Conservation (phyloP, 148 eudicot genomes). For the Camellia japonica region DNA sequence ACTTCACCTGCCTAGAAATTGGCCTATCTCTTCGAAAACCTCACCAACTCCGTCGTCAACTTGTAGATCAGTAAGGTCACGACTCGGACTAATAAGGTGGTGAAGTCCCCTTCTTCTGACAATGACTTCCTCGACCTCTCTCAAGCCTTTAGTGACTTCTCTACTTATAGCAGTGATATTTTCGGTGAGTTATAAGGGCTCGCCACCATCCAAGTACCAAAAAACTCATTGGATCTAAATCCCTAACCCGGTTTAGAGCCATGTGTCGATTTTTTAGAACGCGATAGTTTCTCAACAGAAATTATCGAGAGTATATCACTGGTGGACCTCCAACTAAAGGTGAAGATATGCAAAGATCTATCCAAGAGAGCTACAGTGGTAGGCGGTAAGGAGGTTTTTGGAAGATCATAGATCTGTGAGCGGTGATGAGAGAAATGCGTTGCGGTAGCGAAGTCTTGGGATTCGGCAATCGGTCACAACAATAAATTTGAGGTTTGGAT, state of each 20-base stretch:
- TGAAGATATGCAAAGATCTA: conserved; percentile 43
- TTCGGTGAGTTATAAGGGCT: conserved; percentile 81
- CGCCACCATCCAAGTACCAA: conserved; percentile 31
- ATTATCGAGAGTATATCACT: conserved; percentile 78
- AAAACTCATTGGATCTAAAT: background rate
- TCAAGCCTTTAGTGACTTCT: conserved; percentile 59
- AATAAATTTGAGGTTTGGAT: no score
- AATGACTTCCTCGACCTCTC: conserved; percentile 52
- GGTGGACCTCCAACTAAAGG: conserved; percentile 81
- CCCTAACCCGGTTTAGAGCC: conserved; percentile 42
- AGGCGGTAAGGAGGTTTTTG: no score
- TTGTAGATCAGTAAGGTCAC: conserved; percentile 60
- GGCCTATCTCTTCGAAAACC: conserved; percentile 31
- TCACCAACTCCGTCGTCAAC: conserved; percentile 73
- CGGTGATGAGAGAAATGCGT: no score
- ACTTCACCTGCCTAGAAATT: background rate
- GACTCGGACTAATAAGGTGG: conserved; percentile 20
- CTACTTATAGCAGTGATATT: conserved; percentile 69
- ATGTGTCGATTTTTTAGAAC: conserved; percentile 53
- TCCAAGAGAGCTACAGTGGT: no score
- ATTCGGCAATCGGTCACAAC: no score
- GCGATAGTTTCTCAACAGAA: conserved; percentile 73
- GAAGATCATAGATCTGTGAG: no score
- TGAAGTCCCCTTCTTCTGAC: conserved; percentile 28
- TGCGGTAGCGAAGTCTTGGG: no score